These are phyloP conservation scores for Sutorius australiensis DNA, from an alignment of 768 basidiomycete species.

Conservation along the genomic window DNA sequence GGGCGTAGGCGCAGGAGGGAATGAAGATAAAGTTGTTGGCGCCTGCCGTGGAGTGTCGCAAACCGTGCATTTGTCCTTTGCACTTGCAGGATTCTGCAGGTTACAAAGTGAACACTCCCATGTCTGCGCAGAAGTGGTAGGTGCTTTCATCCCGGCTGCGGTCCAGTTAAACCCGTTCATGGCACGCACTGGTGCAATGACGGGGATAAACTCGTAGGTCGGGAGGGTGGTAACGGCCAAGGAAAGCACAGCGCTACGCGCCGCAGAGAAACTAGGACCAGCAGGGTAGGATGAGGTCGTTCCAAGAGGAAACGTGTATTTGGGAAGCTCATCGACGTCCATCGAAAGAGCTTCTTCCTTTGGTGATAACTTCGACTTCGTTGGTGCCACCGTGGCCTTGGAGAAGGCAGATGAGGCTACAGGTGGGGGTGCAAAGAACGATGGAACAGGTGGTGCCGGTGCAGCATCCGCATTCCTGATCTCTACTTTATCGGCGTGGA, in stretches of 20 bases:
- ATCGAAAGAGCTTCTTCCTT: slow-evolving; percentile 29
- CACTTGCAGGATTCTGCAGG: slow-evolving; percentile 36
- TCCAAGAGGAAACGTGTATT: slow-evolving; percentile 28
- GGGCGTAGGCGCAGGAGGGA: slow-evolving; percentile 2
- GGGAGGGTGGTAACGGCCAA: slow-evolving; percentile 46
- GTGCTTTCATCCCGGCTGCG: slow-evolving; percentile 55
- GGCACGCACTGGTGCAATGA: slow-evolving; percentile 16
- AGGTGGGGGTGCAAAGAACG: slow-evolving; percentile 31
- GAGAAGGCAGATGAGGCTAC: neutral
- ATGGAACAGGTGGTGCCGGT: slow-evolving; percentile 3
- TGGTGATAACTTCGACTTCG: slow-evolving; percentile 24
- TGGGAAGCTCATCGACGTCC: slow-evolving; percentile 33
- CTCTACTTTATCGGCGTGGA: slow-evolving; percentile 53
- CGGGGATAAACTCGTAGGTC: slow-evolving; percentile 33
- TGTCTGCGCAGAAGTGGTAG: slow-evolving; percentile 24
- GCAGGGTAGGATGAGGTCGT: slow-evolving; percentile 12
- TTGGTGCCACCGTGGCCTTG: slow-evolving; percentile 3
- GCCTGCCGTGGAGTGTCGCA: slow-evolving; percentile 39
- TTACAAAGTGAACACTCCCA: slow-evolving; percentile 62
- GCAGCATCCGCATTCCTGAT: slow-evolving; percentile 16
- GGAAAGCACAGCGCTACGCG: slow-evolving; percentile 37
- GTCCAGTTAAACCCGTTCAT: slow-evolving; percentile 55
- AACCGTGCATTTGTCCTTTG: slow-evolving; percentile 41
- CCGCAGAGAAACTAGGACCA: slow-evolving; percentile 20
- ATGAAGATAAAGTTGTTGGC: slow-evolving; percentile 14